phyloP scores from a whole-genome alignment of 371 early-diverging fungal genomes.

The Mucor mucedo region DNA sequence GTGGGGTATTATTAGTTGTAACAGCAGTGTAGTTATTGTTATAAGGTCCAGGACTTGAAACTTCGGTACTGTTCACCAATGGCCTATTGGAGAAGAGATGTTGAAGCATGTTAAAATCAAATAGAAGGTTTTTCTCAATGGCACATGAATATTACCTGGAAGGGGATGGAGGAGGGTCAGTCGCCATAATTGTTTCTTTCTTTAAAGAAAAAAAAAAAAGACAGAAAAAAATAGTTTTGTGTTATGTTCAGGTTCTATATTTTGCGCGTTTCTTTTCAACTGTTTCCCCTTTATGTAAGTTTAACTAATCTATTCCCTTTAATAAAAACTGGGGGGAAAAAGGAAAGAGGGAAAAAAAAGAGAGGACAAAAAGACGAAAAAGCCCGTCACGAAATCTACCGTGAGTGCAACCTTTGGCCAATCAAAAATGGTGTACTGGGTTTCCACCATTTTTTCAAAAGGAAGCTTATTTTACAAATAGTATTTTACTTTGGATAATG shows the following conservation, averaged over 20 bases:
- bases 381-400: not conserved
- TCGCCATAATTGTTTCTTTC: conserved; percentile 7
- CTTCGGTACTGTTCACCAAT: conserved; percentile 8
- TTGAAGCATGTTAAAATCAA: not conserved
- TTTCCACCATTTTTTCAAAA: too few relatives aligned
- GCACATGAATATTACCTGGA: conserved; percentile 10
- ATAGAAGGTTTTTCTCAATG: not conserved
- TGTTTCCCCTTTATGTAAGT: too few relatives aligned
- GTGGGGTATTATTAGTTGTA: conserved; percentile 11
- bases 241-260: too few relatives aligned
- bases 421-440: not conserved
- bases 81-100: not conserved
- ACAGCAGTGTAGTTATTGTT: conserved; percentile 1
- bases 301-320: not conserved
- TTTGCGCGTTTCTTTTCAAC: too few relatives aligned
- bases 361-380: not conserved
- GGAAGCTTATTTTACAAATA: too few relatives aligned
- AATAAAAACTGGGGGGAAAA: conserved; percentile 1
- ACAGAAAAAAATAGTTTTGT: too few relatives aligned
- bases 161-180: conserved; percentile 17
- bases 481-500: too few relatives aligned
- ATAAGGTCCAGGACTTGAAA: conserved; percentile 7
- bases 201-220: too few relatives aligned
- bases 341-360: not conserved
- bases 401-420: not conserved